A percentile compares a stretch with the other conserved stretches of the same genome.
phyloP scores from a whole-genome alignment of 257 asterid species.

The Solanum pinnatisectum region DNA sequence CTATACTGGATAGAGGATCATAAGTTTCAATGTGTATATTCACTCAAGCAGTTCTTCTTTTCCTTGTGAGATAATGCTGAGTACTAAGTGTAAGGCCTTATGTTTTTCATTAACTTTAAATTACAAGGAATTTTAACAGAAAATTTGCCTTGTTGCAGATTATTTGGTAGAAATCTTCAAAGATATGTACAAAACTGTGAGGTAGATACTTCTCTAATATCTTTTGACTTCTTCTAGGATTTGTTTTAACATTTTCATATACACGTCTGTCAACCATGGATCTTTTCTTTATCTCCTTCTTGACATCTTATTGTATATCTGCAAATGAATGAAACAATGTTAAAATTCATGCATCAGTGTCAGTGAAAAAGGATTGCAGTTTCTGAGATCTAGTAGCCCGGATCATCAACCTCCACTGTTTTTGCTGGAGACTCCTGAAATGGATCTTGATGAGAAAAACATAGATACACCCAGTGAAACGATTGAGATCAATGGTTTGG shows the following conservation, averaged over 20 bases:
- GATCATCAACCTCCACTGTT: slow-evolving; percentile 83
- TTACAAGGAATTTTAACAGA: not conserved
- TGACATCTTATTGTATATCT: slow-evolving; percentile 1
- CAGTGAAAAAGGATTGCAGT: slow-evolving; percentile 65
- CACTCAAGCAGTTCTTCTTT: not conserved
- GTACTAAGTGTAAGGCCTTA: not conserved
- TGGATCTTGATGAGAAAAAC: slow-evolving; percentile 38
- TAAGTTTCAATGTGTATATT: not conserved
- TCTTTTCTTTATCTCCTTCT: not conserved
- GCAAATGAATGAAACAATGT: slow-evolving; percentile 7
- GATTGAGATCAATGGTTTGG: slow-evolving; percentile 20
- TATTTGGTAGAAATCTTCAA: slow-evolving; percentile 62
- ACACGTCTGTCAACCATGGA: not conserved
- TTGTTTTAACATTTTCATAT: not conserved
- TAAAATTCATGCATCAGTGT: slow-evolving; percentile 43
- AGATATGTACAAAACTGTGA: slow-evolving; percentile 59
- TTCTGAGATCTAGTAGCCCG: slow-evolving; percentile 76
- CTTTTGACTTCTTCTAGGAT: not conserved
- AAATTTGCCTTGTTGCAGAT: slow-evolving; percentile 34
- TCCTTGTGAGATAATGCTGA: not conserved
- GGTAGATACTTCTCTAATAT: slow-evolving; percentile 30
- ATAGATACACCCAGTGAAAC: slow-evolving; percentile 27
- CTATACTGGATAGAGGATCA: not conserved
- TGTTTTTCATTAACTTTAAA: not conserved
- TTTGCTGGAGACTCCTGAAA: slow-evolving; percentile 49